phyloP scores from a whole-genome alignment of 169 alveolate genomes.

The Neospora caninum region DNA sequence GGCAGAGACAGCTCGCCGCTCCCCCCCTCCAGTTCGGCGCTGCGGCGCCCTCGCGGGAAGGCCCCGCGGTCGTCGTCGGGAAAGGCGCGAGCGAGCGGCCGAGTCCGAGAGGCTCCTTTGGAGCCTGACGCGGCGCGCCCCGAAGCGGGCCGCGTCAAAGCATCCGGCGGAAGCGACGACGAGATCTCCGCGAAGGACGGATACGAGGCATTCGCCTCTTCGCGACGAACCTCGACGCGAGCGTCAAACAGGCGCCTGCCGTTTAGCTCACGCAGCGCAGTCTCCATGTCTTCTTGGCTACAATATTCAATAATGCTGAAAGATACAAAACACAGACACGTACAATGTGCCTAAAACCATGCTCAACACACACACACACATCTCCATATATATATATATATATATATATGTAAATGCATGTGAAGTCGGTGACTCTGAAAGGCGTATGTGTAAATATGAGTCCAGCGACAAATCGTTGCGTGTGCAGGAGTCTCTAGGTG shows the following conservation, averaged over 20 bases:
- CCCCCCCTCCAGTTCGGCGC: no score
- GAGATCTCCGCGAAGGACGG: not conserved
- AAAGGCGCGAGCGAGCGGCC: not conserved
- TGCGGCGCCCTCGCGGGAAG: no score
- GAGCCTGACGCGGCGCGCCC: not conserved
- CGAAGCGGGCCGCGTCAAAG: not conserved
- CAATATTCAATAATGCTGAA: slow-evolving; percentile 12
- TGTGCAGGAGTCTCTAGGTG: no score
- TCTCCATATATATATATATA: no score
- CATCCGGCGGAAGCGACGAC: not conserved
- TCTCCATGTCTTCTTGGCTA: not conserved
- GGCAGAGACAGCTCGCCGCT: no score
- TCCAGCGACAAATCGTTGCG: no score
- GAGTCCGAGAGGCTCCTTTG: not conserved
- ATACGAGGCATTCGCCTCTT: not conserved
- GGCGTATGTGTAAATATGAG: no score
- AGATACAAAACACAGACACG: not conserved
- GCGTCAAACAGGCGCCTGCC: not conserved
- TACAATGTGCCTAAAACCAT: no score
- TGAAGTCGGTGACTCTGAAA: no score
- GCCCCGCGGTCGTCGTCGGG: not conserved
- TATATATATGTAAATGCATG: no score
- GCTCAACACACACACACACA: no score
- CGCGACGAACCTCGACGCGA: slow-evolving; percentile 7
- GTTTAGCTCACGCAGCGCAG: not conserved